Conservation (phyloP, 139 green algal species). For the Closterium sp. region DNA sequence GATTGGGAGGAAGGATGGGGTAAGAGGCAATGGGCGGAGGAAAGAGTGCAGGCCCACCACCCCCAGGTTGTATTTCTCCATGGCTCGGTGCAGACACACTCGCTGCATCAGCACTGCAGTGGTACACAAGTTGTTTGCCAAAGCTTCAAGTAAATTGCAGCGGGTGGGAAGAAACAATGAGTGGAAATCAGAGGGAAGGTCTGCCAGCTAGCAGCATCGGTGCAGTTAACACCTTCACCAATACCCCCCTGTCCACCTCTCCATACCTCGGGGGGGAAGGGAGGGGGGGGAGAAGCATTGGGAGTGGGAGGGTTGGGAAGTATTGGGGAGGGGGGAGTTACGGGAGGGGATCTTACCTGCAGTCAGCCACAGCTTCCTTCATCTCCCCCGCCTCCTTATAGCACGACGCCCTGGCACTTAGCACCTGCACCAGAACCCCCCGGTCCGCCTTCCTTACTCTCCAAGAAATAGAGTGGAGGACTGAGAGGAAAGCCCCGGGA, state of each 20-base stretch:
- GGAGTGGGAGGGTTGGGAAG: no score
- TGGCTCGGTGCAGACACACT: not conserved
- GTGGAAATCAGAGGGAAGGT: no score
- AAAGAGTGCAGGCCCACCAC: not conserved
- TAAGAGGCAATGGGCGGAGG: not conserved
- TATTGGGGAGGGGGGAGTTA: no score
- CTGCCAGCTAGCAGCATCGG: not conserved
- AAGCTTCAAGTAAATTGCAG: not conserved
- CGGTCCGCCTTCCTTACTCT: not conserved
- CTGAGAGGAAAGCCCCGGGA: no score
- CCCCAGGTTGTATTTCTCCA: slow-evolving; percentile 23
- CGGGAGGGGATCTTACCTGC: no score
- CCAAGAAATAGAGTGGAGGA: no score
- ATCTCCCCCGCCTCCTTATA: slow-evolving; percentile 26
- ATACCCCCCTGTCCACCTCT: no score
- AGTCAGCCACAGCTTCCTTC: slow-evolving; percentile 20
- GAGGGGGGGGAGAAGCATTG: no score
- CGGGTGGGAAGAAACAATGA: slow-evolving; percentile 20
- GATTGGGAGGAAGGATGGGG: not conserved
- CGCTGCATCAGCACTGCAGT: slow-evolving; percentile 8
- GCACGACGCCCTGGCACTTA: not conserved
- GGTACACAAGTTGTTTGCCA: slow-evolving; percentile 6
- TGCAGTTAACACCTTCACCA: not conserved
- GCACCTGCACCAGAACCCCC: not conserved
- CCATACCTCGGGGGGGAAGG: no score